Base-by-base conservation (phyloP, 352 stramenopile species). In the Plasmopara halstedii region DNA sequence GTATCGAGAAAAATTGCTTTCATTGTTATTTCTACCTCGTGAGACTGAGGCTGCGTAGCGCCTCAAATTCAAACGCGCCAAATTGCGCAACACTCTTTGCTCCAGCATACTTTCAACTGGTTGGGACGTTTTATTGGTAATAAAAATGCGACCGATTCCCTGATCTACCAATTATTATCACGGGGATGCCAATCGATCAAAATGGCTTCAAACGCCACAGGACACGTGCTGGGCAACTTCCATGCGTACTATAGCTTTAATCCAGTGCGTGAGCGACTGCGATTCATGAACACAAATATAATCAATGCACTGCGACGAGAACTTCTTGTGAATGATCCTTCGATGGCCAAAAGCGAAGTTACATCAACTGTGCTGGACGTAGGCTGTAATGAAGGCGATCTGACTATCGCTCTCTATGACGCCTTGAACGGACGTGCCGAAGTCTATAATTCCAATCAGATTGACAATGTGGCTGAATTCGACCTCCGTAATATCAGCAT, bases 171-270 rank as follows among this genome's bases (percentile, higher is more conserved):
- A 52, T 63, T 25, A 17, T 3, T 14, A 13, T 15, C 19, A 9
- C 11, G 13, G 11, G 18, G 20, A 46, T 52, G 34, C 40, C 14
- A 43, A 47, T 56, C 45, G 55, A 22, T 8, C 15, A 48, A 36
- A 31, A 68, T 76, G 61, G 57, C 58, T 50, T 62, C 37, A 4
- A 49, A 78, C 31, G 68, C 65, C 1, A 64, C 85, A 43, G 81
- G 77, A 38, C 75, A 90, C 26, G 63, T 88, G 48, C 66, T 89
- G 33, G 81, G 78, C 56, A 90, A 93, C 58, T 88, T 90, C 61
- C 78, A 89, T 33, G 64, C 77, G 26, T 93, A 89, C 53, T 90
- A 89, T 62, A 87, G 68, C 66, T 90, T 89, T 55, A 90, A 89
- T 31, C 73, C 76, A 10, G 81, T 71, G 27, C 56, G 74, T 17